Evolutionary conservation across 352 stramenopile species (phyloP).

Genomic region (Globisporangium spinosum): DNA sequence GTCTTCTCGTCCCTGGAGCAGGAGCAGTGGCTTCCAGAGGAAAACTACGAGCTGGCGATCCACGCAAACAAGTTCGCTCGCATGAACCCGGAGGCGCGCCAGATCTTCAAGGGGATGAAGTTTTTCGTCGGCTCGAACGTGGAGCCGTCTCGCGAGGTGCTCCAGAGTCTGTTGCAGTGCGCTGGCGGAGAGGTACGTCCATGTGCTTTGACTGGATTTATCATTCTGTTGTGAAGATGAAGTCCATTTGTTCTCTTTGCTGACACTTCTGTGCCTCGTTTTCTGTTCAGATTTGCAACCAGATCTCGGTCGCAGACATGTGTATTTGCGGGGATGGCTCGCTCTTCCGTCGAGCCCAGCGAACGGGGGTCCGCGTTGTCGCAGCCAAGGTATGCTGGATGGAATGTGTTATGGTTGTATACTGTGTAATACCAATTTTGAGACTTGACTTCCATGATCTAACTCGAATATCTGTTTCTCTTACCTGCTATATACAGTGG

Average conservation of each 20-base stretch:
- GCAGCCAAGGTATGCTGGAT: constrained; percentile 48
- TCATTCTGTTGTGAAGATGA: neutral
- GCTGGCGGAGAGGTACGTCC: constrained; percentile 52
- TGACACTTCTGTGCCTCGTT: constrained; percentile 4
- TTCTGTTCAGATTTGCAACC: constrained; percentile 55
- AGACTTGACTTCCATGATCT: neutral
- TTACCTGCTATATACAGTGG: constrained; percentile 30
- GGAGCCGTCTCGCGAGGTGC: constrained; percentile 63
- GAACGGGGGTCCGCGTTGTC: constrained; percentile 55
- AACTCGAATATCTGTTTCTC: neutral
- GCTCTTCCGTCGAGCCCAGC: constrained; percentile 51
- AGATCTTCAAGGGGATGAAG: constrained; percentile 60
- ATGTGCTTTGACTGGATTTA: neutral
- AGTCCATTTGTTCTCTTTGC: neutral
- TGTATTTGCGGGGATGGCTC: constrained; percentile 67
- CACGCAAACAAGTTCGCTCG: constrained; percentile 50
- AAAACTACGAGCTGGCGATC: constrained; percentile 54
- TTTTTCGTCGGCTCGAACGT: constrained; percentile 74
- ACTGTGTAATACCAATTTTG: neutral
- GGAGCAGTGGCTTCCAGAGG: constrained; percentile 67
- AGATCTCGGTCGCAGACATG: constrained; percentile 60
- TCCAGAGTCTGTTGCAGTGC: constrained; percentile 71
- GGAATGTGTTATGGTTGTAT: neutral
- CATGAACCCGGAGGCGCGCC: constrained; percentile 38
- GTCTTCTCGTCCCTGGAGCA: constrained; percentile 73